These are phyloP conservation scores for Aureobasidium sp. DNA, from an alignment of 2,329 filamentous ascomycete genomes.

Conservation along the genomic window DNA sequence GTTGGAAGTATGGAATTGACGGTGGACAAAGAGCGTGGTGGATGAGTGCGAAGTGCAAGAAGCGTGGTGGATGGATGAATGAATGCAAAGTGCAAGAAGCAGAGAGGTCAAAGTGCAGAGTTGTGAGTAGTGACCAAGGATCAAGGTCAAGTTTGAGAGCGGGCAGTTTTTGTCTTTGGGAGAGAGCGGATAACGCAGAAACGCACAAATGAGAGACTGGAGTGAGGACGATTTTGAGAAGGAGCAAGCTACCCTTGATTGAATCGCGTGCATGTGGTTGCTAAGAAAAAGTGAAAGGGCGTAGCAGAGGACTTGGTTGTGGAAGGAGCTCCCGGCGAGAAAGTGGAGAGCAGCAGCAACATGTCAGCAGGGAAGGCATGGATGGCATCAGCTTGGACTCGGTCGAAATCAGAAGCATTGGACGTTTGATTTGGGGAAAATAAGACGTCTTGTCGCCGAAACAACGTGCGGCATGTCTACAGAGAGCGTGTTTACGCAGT, in stretches of 20 bases:
- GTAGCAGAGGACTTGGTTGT: not conserved
- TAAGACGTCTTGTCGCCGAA: too few species aligned
- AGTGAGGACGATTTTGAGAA: not conserved
- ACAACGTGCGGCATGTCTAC: too few species aligned
- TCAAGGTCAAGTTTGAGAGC: not conserved
- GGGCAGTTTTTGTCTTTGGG: not conserved
- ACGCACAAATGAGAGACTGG: not conserved
- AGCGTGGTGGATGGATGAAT: too few species aligned
- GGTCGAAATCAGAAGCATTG: too few species aligned
- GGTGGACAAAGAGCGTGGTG: not conserved
- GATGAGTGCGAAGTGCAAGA: not conserved
- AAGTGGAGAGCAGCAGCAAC: conserved; percentile 9
- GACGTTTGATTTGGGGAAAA: too few species aligned
- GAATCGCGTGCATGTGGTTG: not conserved
- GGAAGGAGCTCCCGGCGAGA: not conserved
- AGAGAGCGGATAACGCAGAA: not conserved
- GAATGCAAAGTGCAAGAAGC: not conserved
- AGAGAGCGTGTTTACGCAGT: too few species aligned
- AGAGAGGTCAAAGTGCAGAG: not conserved
- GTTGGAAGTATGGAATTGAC: not conserved
- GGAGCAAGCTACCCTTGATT: not conserved
- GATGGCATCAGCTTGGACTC: not conserved
- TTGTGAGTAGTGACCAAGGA: not conserved
- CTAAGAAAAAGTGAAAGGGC: not conserved
- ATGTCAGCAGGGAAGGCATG: conserved; percentile 9